Conservation (phyloP, 139 green algal species). For the Tetradesmus obliquus region DNA sequence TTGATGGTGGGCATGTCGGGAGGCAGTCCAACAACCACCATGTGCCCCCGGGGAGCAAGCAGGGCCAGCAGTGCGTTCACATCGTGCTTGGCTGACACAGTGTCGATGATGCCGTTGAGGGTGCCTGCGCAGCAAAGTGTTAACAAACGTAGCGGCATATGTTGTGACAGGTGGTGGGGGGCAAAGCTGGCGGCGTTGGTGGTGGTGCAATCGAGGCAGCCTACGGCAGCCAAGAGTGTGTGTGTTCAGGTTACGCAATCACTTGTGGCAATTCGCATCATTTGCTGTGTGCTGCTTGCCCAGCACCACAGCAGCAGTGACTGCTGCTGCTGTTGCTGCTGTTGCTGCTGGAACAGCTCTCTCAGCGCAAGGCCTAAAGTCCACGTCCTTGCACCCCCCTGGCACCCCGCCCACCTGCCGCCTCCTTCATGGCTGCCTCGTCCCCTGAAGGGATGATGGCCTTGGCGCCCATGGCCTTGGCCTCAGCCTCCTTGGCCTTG, state of each 20-base stretch:
- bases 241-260: background rate
- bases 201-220: too few species aligned
- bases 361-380: too few species aligned
- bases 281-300: too few species aligned
- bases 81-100: conserved; percentile 78
- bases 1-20: conserved; percentile 8
- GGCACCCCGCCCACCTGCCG: background rate
- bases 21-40: conserved; percentile 12
- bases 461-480: conserved; percentile 45
- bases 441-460: conserved; percentile 63
- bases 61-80: conserved; percentile 59
- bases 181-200: too few species aligned
- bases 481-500: conserved; percentile 79
- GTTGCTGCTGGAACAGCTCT: conserved; percentile 73
- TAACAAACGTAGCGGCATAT: conserved; percentile 56
- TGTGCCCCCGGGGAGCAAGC: conserved; percentile 69
- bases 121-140: conserved; percentile 22
- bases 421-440: conserved; percentile 68
- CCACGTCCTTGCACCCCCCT: too few species aligned
- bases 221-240: background rate
- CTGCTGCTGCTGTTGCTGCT: conserved; percentile 63
- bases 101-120: conserved; percentile 91
- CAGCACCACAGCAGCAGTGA: too few species aligned
- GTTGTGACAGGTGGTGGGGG: background rate
- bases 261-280: too few species aligned